Evolutionary conservation across 441 rosid genomes (phyloP), one percentile per base, ranked within the genome.

Genomic region (Breynia disticha): DNA sequence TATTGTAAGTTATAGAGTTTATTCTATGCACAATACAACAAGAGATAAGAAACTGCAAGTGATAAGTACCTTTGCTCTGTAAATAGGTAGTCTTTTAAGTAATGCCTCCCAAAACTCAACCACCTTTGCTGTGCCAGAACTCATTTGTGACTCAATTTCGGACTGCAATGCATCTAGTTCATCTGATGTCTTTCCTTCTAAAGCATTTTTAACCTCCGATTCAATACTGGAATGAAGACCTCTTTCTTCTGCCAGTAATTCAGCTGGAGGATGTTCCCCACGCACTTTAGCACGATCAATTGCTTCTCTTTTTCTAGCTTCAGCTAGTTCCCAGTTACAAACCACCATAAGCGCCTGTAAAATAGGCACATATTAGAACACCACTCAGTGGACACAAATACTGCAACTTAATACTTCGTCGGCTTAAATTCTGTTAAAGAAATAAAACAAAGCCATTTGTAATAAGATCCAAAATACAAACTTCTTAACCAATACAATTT

Each of bases 41-140:
- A 16, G 37, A 35, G 50, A 38, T 38, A 1, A 16, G 17, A 37
- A 19, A 12, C 46, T 54, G 11, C 24, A 44, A 16, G 54, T 47
- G 12, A 48, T 44, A 60, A 39, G 19, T 81, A 90, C 95, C 93
- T 85, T 86, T 16, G 97, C 97, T 63, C 84, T 84, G 78, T 86
- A 91, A 52, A 86, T 86, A 59, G 79, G 83, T 37, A 88, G 87
- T 50, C 95, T 83, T 68, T 82, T 86, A 49, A 91, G 80, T 67
- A 91, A 78, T 51, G 86, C 98, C 67, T 91, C 95, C 97, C 98
- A 91, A 61, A 83, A 91, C 71, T 88, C 97, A 16, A 91, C 98
- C 11, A 91, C 97, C 74, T 86, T 91, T 0, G 95, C 97, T 1
- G 89, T 75, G 51, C 98, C 97, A 62, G 89, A 81, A 59, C 77